phyloP scores from a whole-genome alignment of 495 filamentous ascomycete species.

The Podospora comata region DNA sequence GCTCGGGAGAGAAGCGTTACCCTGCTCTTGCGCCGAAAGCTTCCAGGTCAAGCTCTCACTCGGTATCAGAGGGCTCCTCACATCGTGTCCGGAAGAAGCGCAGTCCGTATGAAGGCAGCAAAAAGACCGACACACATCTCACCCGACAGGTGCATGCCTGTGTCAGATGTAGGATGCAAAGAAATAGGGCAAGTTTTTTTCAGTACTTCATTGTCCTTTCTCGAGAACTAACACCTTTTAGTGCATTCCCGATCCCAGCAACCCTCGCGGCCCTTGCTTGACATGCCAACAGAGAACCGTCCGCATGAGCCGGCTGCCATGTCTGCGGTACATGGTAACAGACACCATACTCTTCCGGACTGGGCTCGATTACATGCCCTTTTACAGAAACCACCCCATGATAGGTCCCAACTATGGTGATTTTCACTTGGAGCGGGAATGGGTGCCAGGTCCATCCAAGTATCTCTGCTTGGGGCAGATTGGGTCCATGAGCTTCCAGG shows the following conservation, averaged over 20 bases:
- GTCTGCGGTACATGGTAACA: slow-evolving; percentile 41
- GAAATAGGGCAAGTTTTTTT: slow-evolving; percentile 31
- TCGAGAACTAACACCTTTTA: slow-evolving; percentile 16
- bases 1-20: slow-evolving; percentile 20
- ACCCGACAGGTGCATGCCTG: slow-evolving; percentile 38
- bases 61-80: slow-evolving; percentile 17
- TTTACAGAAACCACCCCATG: slow-evolving; percentile 35
- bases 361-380: slow-evolving; percentile 33
- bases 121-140: slow-evolving; percentile 32
- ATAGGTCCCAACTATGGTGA: slow-evolving; percentile 38
- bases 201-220: not conserved
- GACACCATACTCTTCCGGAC: slow-evolving; percentile 40
- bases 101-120: slow-evolving; percentile 29
- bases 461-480: slow-evolving; percentile 33
- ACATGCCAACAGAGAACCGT: slow-evolving; percentile 34
- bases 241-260: slow-evolving; percentile 36
- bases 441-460: slow-evolving; percentile 26
- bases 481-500: slow-evolving; percentile 22
- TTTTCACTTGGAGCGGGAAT: slow-evolving; percentile 35
- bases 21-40: slow-evolving; percentile 24
- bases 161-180: slow-evolving; percentile 38
- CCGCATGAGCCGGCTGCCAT: slow-evolving; percentile 37
- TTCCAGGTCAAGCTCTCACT: slow-evolving; percentile 13
- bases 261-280: slow-evolving; percentile 34
- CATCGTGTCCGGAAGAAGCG: slow-evolving; percentile 29